Evolutionary conservation across 2,329 filamentous ascomycete species (phyloP), one percentile per base, ranked within the genome.

Genomic region (Pseudopyrenochaeta lycopersici): DNA sequence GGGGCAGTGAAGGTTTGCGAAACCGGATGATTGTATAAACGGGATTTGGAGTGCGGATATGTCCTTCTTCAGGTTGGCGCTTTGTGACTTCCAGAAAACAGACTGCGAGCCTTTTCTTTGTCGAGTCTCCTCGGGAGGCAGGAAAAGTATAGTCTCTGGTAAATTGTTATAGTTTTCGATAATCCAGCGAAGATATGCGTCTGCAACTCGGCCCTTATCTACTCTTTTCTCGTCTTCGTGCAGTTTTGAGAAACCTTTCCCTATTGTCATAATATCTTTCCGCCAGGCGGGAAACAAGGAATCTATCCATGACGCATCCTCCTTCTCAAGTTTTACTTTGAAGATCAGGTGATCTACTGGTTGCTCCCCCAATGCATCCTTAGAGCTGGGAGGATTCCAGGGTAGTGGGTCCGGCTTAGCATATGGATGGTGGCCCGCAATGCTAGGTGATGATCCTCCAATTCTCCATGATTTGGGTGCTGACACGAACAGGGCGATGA

Each of bases 1-100:
- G 6, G 70, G 66, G 62, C 78, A 80, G 11, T 72, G 68, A 30
- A 80, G 63, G 48, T 76, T 76, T 3, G 74, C 74, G 50, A 76
- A 80, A 14, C 78, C 78, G 1, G 68, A 62, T 2, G 67, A 56
- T 36, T 73, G 67, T 23, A 80, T 68, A n/a, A 71, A 72, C 21
- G 73, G 68, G 18, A 73, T 62, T 9, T 74, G 71, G 11, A 80
- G 66, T 32, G 66, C 64, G 11, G 58, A 35, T 3, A 70, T 50
- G 12, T 45, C 36, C 7, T 52, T 40, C 10, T 38, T 30, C 1
- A 58, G 12, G 11, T 35, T 15, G 17, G 35, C 12, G 17, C 17
- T 20, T 6, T n/a, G 3, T 21, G 7, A 17, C 9, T 9, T 27
- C 23, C 23, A 27, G 23, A 27, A 4, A 9, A 27, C 9, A 4